Percentiles rank a stretch among this genome's conserved stretches.
phyloP scores from a whole-genome alignment of 1,139 yeast species.

The Taphrina wiesneri region DNA sequence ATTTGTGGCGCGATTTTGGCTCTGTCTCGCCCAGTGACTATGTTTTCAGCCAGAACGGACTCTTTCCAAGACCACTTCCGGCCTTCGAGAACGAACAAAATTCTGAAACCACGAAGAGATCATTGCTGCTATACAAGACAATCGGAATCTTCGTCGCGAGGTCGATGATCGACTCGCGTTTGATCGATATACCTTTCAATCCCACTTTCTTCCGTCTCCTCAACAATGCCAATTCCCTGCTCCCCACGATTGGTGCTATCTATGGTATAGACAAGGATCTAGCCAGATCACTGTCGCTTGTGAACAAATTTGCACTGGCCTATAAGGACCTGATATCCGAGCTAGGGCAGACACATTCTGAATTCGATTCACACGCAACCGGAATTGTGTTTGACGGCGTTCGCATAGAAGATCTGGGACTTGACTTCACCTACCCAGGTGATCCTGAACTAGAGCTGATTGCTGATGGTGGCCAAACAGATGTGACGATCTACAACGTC shows the following conservation, averaged over 20 bases:
- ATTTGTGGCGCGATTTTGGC: conserved; percentile 67
- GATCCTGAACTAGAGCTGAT: conserved; percentile 61
- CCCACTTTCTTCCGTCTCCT: conserved; percentile 58
- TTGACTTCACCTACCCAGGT: conserved; percentile 79
- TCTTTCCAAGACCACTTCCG: conserved; percentile 72
- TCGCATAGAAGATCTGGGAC: conserved; percentile 56
- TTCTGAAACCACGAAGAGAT: background rate
- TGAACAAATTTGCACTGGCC: conserved; percentile 50
- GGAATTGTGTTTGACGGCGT: conserved; percentile 50
- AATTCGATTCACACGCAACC: conserved; percentile 24
- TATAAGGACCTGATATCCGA: conserved; percentile 40
- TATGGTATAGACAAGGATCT: conserved; percentile 60
- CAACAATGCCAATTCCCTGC: conserved; percentile 37
- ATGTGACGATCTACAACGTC: conserved; percentile 59
- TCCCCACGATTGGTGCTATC: conserved; percentile 52
- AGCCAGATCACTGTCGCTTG: conserved; percentile 60
- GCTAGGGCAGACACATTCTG: conserved; percentile 9
- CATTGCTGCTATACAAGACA: conserved; percentile 58
- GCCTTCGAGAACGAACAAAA: background rate
- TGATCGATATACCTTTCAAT: conserved; percentile 79
- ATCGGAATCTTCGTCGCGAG: conserved; percentile 86
- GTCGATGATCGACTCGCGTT: conserved; percentile 79
- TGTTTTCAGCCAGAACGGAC: conserved; percentile 54
- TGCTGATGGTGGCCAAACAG: conserved; percentile 56
- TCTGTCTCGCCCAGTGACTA: conserved; percentile 48